Evolutionary conservation across 2,329 filamentous ascomycete genomes (phyloP), one percentile per base, ranked within the genome.

Genomic region (Diaporthe sp.): DNA sequence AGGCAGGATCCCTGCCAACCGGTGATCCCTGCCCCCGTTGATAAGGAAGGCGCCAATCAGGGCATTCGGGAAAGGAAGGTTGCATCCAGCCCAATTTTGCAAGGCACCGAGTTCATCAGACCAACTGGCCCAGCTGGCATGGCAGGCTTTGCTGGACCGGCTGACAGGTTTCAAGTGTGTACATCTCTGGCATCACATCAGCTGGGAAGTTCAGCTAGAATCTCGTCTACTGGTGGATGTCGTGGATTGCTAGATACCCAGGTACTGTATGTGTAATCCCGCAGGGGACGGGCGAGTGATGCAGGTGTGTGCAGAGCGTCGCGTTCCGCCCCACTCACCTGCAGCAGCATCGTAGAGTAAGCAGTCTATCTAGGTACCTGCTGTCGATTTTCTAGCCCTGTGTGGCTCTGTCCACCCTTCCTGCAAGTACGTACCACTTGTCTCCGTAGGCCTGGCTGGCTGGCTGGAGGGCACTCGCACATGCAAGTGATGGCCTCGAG

Each of bases 1-100:
- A 39, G 34, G 17, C 44, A 44, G 46, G n/a, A 53, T 12, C 65
- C 65, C 46, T 68, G 46, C 46, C 10, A 4, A 28, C 4, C 13
- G 10, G 17, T 42, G 31, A 39, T 28, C 65, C 65, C 46, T 68
- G 65, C 13, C 46, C 65, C 49, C 65, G 46, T 53, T 68, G 65
- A 68, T 68, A 68, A 68, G 65, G 46, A 68, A 53, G 31, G 31
- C 3, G n/a, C 65, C 65, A 68, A 68, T 68, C 65, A 68, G 65
- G 46, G 31, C 65, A 37, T n/a, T 68, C 65, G 39, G 46, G 65
- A 68, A 28, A 51, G 65, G 65, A 68, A 68, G 65, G 65, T 68
- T 68, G 65, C 46, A 68, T 53, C 46, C 19, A 19, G 46, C 22
- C 53, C 25, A 49, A 19, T 65, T 65, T 65, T 46, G 42, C 25